phyloP scores from a whole-genome alignment of 352 stramenopile genomes.

The Lagenidium giganteum region DNA sequence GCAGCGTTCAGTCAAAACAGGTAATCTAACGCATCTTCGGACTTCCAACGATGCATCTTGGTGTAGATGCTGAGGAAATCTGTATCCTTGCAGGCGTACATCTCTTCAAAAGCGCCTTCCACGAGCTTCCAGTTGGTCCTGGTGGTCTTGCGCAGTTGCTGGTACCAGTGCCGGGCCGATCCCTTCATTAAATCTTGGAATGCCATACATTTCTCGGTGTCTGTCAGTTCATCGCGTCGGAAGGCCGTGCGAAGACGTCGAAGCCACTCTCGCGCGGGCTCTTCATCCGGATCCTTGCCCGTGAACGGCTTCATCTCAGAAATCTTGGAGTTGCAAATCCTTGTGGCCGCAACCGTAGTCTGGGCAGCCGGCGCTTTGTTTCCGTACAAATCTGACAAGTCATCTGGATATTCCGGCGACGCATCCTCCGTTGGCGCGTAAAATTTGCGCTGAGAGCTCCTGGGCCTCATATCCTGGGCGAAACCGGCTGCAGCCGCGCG shows the following conservation, averaged over 20 bases:
- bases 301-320: too few species aligned
- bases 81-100: constrained; percentile 7
- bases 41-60: background rate
- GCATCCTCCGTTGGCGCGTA: too few species aligned
- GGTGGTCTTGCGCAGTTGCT: background rate
- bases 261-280: too few species aligned
- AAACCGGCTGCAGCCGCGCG: too few species aligned
- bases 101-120: constrained; percentile 7
- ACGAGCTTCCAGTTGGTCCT: constrained; percentile 3
- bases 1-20: constrained; percentile 14
- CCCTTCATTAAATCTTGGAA: constrained; percentile 5
- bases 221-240: constrained; percentile 4
- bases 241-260: constrained; percentile 8
- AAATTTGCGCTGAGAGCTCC: too few species aligned
- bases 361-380: too few species aligned
- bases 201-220: constrained; percentile 4
- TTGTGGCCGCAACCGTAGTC: too few species aligned
- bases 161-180: constrained; percentile 13
- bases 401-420: too few species aligned
- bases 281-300: too few species aligned
- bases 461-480: too few species aligned
- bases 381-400: too few species aligned
- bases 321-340: too few species aligned
- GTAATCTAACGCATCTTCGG: constrained; percentile 16
- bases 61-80: constrained; percentile 4